Base-by-base conservation (phyloP, 169 alveolate species). In the Plasmodium vivax region DNA sequence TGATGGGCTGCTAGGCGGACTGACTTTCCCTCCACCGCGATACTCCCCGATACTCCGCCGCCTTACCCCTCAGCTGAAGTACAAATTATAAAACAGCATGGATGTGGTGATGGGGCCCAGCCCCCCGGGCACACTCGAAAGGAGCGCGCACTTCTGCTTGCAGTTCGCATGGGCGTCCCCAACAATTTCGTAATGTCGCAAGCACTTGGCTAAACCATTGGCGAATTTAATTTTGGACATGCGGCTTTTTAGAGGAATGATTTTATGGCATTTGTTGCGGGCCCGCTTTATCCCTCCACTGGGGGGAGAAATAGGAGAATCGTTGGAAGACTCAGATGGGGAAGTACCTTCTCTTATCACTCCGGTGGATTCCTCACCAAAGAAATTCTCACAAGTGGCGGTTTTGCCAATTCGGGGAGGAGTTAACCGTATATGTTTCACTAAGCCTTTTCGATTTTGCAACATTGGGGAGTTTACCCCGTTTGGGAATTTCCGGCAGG, bases 51-150 rank as follows among this genome's bases (percentile, higher is more conserved):
- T 9, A 1, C n/a, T 12, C 58, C 58, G 12, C 58, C n/a, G 58
- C 45, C 45, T 38, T 38, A 12, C 58, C 12, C 9, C 8, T 43
- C 54, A 72, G 41, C 36, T 73, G 58, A 75, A 85, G 32, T 75
- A 75, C 58, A 85, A 85, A 85, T 85, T 85, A 54, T 85, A 85
- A 75, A 85, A 85, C 47, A 85, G 43, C 56, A 85, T 43, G 43
- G 93, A 85, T 0, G 93, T 85, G 30, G 93, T 85, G 51, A 85
- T 85, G 34, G 84, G 93, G 1, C 93, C 93, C 30, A 85, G 41
- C 6, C 93, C 93, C 14, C 93, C 93, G 4, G 93, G 93, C 16
- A 85, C 93, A 54, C 87, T 56, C 19, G 93, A 85, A 74, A 85
- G 36, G 38, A 38, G 32, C 10, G 74, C 12, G 43, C 87, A 75